Base-by-base conservation (phyloP, 129 eudicot genomes). In the Helichrysum umbraculigerum region DNA sequence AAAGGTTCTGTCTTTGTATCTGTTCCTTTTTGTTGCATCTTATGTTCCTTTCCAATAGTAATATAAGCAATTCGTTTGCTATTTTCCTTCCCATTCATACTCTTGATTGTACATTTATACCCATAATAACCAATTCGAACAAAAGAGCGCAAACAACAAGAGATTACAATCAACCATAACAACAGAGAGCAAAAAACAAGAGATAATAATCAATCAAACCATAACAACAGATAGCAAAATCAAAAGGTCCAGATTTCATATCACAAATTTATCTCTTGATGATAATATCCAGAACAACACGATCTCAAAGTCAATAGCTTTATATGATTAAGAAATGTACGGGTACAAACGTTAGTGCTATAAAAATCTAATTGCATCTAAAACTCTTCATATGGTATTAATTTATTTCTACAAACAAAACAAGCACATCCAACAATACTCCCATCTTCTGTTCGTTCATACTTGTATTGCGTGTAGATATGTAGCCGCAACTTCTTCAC, bases 321-420 rank as follows among this genome's bases (percentile, higher is more conserved):
- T 32, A 4, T 11, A 11, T 63, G 42, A 30, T 63, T 5, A 4
- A 63, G 16, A 72, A 54, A 19, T 60, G 37, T 29, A 70, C 0
- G 16, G 32, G 72, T 6, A 64, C 67, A 72, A 50, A 62, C 62
- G 34, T 69, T 11, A 77, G 21, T 10, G 19, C 50, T 11, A 14
- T 71, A 51, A 64, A 47, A 12, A 47, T 17, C 82, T 71, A 62
- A 58, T 25, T 22, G 44, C 78, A 17, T 19, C 73, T 44, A 60
- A 47, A 7, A 22, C 35, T 39, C 30, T 9, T n/a, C 50, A 52
- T 56, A 52, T 22, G 59, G 19, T 73, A 35, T 52, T 65, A 60
- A 52, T 51, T 76, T 75, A 42, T 19, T 35, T 72, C 35, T 50
- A 7, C 10, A 51, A 4, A 10, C 33, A 68, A 77, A 30, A 68